phyloP scores from a whole-genome alignment of 192 early-diverging fungal species.

The Entomortierella parvispora region DNA sequence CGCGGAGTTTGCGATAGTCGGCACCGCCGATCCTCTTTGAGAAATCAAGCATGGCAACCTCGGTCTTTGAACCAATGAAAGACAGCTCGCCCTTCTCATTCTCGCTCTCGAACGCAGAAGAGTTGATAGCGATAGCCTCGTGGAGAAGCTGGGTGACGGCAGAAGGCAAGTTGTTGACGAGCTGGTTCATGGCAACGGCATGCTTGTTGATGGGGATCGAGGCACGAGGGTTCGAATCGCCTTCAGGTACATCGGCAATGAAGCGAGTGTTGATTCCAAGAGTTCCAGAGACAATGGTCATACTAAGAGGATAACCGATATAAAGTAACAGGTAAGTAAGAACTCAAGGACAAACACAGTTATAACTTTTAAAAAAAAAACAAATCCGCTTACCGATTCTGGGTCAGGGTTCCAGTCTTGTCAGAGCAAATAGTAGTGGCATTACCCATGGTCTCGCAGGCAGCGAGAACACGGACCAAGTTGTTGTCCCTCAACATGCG shows the following conservation, averaged over 20 bases:
- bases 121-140: conserved; percentile 82
- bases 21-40: conserved; percentile 70
- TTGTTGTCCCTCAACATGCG: conserved; percentile 98
- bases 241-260: conserved; percentile 54
- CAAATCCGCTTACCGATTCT: conserved; percentile 69
- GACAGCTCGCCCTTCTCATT: conserved; percentile 58
- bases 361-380: conserved; percentile 3
- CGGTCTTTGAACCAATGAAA: conserved; percentile 95
- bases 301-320: conserved; percentile 51
- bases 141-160: conserved; percentile 64
- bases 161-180: conserved; percentile 55
- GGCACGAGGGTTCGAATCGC: conserved; percentile 41
- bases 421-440: conserved; percentile 98
- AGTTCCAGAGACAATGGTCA: conserved; percentile 92
- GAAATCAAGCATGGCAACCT: conserved; percentile 88
- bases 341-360: too few species aligned
- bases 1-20: conserved; percentile 70
- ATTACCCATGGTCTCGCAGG: conserved; percentile 99
- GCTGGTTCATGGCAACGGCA: conserved; percentile 59
- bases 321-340: not conserved
- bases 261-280: conserved; percentile 59
- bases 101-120: conserved; percentile 73
- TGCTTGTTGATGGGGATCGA: conserved; percentile 49
- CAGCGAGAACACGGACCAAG: conserved; percentile 91
- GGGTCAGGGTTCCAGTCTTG: conserved; percentile 97